Evolutionary conservation across 1,284 basidiomycete species (phyloP).

Genomic region (Clitocybe nebularis): DNA sequence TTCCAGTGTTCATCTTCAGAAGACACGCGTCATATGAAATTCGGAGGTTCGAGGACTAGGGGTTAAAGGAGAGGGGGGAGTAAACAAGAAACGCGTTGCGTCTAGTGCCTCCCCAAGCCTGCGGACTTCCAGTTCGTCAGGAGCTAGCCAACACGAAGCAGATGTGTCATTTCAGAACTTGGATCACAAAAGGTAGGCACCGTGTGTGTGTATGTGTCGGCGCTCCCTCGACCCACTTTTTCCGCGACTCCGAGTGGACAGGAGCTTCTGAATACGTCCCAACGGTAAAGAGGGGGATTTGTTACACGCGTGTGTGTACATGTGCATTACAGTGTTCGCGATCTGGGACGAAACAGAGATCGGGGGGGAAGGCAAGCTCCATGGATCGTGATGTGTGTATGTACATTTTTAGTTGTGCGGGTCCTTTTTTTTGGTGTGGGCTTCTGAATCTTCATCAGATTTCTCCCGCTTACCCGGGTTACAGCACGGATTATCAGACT

Average conservation of each 20-base stretch:
- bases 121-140: background rate
- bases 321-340: background rate
- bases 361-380: background rate
- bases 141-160: background rate
- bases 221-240: background rate
- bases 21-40: background rate
- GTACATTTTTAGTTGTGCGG: background rate
- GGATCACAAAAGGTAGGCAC: too few species aligned
- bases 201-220: background rate
- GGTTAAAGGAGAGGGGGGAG: background rate
- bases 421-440: background rate
- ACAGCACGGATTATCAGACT: background rate
- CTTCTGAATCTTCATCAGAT: constrained; percentile 1
- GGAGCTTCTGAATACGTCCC: background rate
- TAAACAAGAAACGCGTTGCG: background rate
- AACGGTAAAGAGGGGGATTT: too few species aligned
- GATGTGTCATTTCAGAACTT: background rate
- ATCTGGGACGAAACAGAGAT: background rate
- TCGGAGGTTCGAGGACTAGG: background rate
- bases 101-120: background rate
- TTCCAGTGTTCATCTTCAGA: constrained; percentile 6
- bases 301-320: too few species aligned
- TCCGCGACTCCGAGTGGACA: background rate
- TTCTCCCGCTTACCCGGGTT: background rate
- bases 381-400: too few species aligned